Base-by-base conservation (phyloP, 345 rosid genomes). In the Kernera saxatilis region DNA sequence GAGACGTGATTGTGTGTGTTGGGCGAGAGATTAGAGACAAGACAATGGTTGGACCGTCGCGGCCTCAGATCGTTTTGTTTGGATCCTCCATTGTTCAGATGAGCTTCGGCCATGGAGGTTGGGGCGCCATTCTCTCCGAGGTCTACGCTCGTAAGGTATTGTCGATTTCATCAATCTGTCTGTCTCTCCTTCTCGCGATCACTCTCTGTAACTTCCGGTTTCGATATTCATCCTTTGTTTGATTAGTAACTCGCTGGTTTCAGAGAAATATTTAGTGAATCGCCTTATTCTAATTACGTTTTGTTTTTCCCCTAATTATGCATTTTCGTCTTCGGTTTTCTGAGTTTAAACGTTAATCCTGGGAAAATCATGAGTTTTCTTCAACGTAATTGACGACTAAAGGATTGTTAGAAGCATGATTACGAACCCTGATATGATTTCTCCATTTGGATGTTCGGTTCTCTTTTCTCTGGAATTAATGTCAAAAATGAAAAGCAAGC, bases 61-160 rank as follows among this genome's bases (percentile, higher is more conserved):
- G 99, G 72, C 98, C 96, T 55, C 98, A 87, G 84, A 87, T 95
- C 69, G 92, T 95, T 65, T 88, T 95, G 27, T 95, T 95, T 44
- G 99, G 98, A 46, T 95, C 99, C 13, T 95, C 99, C 77, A 92
- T 92, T 58, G 99, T 92, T 43, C 98, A 95, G 75, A 88, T 88
- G 71, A 82, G 98, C 81, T 95, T 83, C 79, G 83, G 90, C 78
- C 88, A 88, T 77, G 89, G 84, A 69, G 98, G 99, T 45, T 95
- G 98, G 99, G 99, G 97, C 0, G 85, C 98, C 51, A 83, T 86
- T 70, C 93, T 92, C 74, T 76, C 96, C 40, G 98, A 95, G 72
- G 57, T 95, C 64, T 95, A 92, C 74, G 82, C 98, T 74, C 97
- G 99, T 69, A 95, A 92, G 67, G 99, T 95, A 45, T 50, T 32